phyloP scores from a whole-genome alignment of 441 rosid genomes.

The Erysimum cheiri region DNA sequence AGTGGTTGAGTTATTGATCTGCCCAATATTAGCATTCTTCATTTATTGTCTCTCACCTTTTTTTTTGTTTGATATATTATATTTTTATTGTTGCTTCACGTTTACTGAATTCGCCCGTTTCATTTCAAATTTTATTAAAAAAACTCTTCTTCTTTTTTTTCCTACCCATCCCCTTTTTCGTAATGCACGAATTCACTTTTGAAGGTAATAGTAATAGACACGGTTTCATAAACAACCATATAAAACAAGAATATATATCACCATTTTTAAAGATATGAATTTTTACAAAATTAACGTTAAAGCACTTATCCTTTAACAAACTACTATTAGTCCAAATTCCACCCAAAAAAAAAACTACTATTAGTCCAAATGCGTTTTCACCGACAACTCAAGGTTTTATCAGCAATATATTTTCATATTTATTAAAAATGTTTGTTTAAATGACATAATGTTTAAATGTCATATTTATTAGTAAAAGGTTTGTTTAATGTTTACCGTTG shows the following conservation, averaged over 20 bases:
- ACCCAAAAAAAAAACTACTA: no score
- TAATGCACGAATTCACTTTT: background rate
- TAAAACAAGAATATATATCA: background rate
- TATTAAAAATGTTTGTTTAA: background rate
- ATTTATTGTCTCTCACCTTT: slow-evolving; percentile 47
- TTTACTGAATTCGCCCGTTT: slow-evolving; percentile 28
- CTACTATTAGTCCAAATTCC: background rate
- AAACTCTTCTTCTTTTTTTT: background rate
- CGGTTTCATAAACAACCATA: background rate
- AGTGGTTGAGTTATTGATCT: slow-evolving; percentile 87
- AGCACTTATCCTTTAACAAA: background rate
- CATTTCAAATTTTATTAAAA: slow-evolving; percentile 17
- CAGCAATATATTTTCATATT: background rate
- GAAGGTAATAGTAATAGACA: background rate
- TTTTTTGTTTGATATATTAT: background rate
- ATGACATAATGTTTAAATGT: background rate
- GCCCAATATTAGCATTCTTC: slow-evolving; percentile 65
- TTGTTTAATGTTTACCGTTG: no score
- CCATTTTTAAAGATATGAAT: background rate
- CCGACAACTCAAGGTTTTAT: slow-evolving; percentile 8
- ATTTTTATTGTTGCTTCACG: slow-evolving; percentile 3
- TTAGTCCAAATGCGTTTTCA: slow-evolving; percentile 8
- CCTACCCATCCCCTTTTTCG: background rate
- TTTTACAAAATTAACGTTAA: background rate
- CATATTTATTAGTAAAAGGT: no score